phyloP scores from a whole-genome alignment of 495 filamentous ascomycete genomes.

The Penicillium dipodomyicola region DNA sequence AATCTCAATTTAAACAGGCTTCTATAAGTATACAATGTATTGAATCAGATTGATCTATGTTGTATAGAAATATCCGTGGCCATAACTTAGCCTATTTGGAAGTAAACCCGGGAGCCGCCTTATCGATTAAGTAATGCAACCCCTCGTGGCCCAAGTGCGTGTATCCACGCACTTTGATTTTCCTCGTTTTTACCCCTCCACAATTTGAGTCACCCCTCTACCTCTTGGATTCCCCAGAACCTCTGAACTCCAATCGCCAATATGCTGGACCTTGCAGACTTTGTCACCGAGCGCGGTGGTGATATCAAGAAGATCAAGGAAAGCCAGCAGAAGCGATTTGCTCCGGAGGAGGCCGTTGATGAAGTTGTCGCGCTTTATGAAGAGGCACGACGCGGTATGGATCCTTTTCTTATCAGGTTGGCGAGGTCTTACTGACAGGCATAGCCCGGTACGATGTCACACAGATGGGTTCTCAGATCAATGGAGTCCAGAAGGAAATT shows the following conservation, averaged over 20 bases:
- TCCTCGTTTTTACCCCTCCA: constrained; percentile 30
- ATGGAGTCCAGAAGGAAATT: constrained; percentile 84
- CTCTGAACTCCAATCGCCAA: constrained; percentile 15
- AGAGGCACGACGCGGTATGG: constrained; percentile 73
- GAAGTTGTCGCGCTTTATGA: constrained; percentile 85
- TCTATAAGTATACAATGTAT: background rate
- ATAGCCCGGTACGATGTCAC: constrained; percentile 75
- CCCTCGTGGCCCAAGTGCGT: constrained; percentile 9
- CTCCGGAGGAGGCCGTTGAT: constrained; percentile 79
- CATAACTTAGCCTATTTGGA: constrained; percentile 6
- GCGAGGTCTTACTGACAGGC: constrained; percentile 6
- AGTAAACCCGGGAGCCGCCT: constrained; percentile 3
- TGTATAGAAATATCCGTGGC: constrained; percentile 11
- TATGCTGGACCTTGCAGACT: constrained; percentile 80
- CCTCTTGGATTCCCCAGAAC: constrained; percentile 14
- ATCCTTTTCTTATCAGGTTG: background rate
- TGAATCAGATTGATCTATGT: background rate
- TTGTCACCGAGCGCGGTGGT: constrained; percentile 83
- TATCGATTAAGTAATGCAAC: constrained; percentile 25
- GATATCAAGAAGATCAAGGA: constrained; percentile 86
- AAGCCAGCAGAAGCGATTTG: constrained; percentile 77
- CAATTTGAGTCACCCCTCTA: constrained; percentile 16
- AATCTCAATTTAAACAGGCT: constrained; percentile 9
- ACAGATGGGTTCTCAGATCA: constrained; percentile 78
- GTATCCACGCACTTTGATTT: constrained; percentile 19